These are phyloP conservation scores for Rosa lucieae DNA, from an alignment of 306 rosid genomes.

Conservation along the genomic window DNA sequence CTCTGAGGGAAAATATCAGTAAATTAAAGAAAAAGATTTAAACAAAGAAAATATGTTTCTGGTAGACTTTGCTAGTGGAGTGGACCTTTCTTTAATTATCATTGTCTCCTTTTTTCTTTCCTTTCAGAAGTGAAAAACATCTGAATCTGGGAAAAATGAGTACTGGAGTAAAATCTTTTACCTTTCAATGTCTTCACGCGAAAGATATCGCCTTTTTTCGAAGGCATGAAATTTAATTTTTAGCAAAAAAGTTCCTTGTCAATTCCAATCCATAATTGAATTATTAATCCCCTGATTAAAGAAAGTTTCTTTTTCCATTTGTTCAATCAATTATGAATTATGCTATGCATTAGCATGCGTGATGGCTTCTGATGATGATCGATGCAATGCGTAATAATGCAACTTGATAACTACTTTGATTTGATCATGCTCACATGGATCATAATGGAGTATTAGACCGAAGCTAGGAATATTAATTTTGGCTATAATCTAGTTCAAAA, in stretches of 20 bases:
- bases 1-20: not conserved
- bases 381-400: slow-evolving; percentile 6
- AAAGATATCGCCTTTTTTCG: not conserved
- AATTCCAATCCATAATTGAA: not conserved
- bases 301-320: not conserved
- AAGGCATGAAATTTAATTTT: not conserved
- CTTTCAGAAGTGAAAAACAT: not conserved
- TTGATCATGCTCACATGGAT: slow-evolving; percentile 19
- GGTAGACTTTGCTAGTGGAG: not conserved
- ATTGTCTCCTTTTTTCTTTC: not conserved
- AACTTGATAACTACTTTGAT: slow-evolving; percentile 33
- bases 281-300: not conserved
- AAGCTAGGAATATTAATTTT: not conserved
- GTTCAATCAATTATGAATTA: slow-evolving; percentile 7
- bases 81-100: not conserved
- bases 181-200: not conserved
- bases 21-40: not conserved
- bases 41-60: not conserved
- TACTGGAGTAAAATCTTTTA: not conserved
- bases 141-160: not conserved
- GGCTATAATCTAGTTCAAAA: not conserved
- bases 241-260: not conserved
- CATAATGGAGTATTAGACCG: not conserved
- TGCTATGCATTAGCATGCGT: slow-evolving; percentile 5
- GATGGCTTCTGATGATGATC: slow-evolving; percentile 4